Evolutionary conservation across 2,329 filamentous ascomycete species (phyloP), one percentile per base, ranked within the genome.

Genomic region (Alternaria brassicae): DNA sequence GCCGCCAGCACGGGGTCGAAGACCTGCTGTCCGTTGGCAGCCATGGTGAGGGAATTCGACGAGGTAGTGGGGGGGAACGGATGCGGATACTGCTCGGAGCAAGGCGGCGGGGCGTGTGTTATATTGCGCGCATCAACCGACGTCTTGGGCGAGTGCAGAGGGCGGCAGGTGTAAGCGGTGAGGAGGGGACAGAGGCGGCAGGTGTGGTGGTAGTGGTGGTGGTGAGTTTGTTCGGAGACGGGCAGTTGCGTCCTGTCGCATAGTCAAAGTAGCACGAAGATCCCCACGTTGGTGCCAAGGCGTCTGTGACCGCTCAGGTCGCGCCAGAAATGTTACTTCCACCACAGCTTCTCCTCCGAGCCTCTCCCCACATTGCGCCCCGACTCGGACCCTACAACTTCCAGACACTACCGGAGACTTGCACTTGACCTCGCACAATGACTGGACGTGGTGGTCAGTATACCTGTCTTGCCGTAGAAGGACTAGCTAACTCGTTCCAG

Each of bases 1-100:
- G 94, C 95, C 69, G 90, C 88, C 71, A 98, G 85, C 70, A 99
- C 92, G 64, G 92, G 91, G 80, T 88, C 87, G 81, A 95, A 96
- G 79, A 87, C 86, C 81, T 90, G 88, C 78, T 88, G 85, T 66
- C 84, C 83, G 78, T 88, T 89, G 73, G 83, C 79, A 70, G 91
- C 89, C 91, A 94, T 94, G 77, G 62, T 80, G 69, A 65, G 60
- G 49, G 60, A 54, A 32, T 53, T 68, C 47, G 55, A 57, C 55
- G 60, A 53, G 56, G 58, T 66, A 56, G 68, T 67, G 66, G 34
- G 34, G 13, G 32, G 13, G 15, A 17, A 49, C 62, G 58, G 63
- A 58, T 60, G 64, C 67, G 69, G 65, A 65, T 65, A 62, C 67
- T 61, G 65, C 62, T 66, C 66, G 58, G 60, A 68, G 63, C 63